Base-by-base conservation (phyloP, 441 rosid species). In the Omphalea diandra region DNA sequence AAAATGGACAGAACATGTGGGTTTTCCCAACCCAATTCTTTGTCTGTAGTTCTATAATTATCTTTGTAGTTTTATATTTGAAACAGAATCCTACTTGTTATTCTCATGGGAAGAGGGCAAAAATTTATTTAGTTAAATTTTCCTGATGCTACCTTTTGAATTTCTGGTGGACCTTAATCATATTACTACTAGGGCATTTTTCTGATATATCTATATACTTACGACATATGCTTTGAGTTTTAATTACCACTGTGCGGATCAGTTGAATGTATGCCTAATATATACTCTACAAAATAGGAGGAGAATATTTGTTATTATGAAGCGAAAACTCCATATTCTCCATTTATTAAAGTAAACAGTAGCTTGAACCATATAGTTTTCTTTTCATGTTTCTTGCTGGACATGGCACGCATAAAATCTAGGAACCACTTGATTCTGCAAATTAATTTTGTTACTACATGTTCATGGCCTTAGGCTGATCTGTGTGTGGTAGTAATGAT, bases 1-100 rank as follows among this genome's bases (percentile, higher is more conserved):
- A 54, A 3, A 62, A 31, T 38, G 73, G 78, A 59, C 35, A 78
- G 0, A 63, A 1, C 0, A 67, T 82, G 95, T 89, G 76, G 81
- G 84, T 61, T 71, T n/a, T 73, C 61, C 69, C 40, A 31, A 71
- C 62, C 61, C 24, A 36, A 15, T 59, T 63, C 31, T 68, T n/a
- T 22, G 8, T 22, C 20, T 47, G 7, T n/a, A 46, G 29, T 44
- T 31, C 40, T 64, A 52, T 10, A 9, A 40, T 40, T 40, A 10
- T 10, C 2, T 40, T 40, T 44, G 20, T 31, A 27, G 17, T 43
- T 44, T 22, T 44, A 50, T 4, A 7, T 11, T 49, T 0, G 55
- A 24, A 10, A 11, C 15, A 9, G 3, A 49, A 31, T 33, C 35
- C 5, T 33, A 6, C 6, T n/a, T 41, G 2, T 64, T 9, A 10